phyloP scores from a whole-genome alignment of 805 yeast species.

The Candida palmyrensis region DNA sequence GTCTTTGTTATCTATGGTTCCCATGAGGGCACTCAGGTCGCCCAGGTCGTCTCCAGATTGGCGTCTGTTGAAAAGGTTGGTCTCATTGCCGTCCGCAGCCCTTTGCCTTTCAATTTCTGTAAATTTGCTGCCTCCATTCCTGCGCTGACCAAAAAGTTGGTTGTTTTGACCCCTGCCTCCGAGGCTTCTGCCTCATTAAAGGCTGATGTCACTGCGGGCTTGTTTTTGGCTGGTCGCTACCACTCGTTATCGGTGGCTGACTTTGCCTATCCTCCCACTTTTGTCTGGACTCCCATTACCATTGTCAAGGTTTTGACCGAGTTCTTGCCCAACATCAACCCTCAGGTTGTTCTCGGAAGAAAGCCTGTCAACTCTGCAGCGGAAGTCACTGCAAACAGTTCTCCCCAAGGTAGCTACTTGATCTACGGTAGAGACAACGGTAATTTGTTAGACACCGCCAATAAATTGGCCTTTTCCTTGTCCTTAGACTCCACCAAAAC shows the following conservation, averaged over 20 bases:
- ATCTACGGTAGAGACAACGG: constrained; percentile 71
- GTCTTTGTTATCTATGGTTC: constrained; percentile 85
- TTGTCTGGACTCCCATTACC: constrained; percentile 53
- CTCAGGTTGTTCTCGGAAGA: constrained; percentile 18
- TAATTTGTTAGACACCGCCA: constrained; percentile 49
- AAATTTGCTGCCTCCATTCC: constrained; percentile 61
- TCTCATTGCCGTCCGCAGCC: constrained; percentile 66
- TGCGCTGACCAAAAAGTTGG: constrained; percentile 48
- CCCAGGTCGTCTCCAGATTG: constrained; percentile 35
- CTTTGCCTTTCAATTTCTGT: constrained; percentile 69
- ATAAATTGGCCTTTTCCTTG: constrained; percentile 62
- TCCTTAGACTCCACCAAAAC: constrained; percentile 54
- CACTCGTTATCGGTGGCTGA: constrained; percentile 42
- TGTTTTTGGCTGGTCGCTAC: constrained; percentile 47
- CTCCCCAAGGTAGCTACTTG: constrained; percentile 42
- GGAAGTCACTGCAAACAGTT: constrained; percentile 31
- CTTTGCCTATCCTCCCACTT: constrained; percentile 45
- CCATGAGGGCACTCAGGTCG: constrained; percentile 52
- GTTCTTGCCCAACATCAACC: constrained; percentile 27
- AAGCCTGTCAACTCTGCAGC: constrained; percentile 9
- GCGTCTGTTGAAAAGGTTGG: constrained; percentile 45
- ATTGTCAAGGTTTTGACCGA: constrained; percentile 44
- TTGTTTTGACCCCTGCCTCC: constrained; percentile 58
- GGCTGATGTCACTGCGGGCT: constrained; percentile 68
- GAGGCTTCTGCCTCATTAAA: constrained; percentile 46